Conservation (phyloP, 257 asterid genomes). For the Solanum megistacrolobum region DNA sequence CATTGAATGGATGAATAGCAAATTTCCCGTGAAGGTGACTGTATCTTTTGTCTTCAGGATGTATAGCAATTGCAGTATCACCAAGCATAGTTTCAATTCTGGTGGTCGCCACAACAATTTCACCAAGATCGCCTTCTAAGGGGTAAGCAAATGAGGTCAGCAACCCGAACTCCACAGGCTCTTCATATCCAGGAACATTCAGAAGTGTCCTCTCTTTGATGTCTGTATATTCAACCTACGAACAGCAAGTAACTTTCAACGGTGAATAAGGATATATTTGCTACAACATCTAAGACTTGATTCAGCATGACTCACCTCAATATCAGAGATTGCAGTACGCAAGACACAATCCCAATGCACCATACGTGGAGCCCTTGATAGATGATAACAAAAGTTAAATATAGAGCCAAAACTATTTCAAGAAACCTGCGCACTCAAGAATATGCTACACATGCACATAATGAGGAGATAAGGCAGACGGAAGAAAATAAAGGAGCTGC, state of each 20-base stretch:
- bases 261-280: neutral
- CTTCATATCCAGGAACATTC: constrained; percentile 65
- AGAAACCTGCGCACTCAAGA: neutral
- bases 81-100: constrained; percentile 96
- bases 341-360: constrained; percentile 94
- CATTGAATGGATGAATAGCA: constrained; percentile 83
- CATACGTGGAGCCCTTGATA: constrained; percentile 66
- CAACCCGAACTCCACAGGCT: constrained; percentile 88
- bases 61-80: constrained; percentile 92
- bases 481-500: neutral
- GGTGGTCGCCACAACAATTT: constrained; percentile 94
- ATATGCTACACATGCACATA: neutral
- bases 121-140: constrained; percentile 73
- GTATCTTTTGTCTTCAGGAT: constrained; percentile 82
- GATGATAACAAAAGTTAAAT: constrained; percentile 1
- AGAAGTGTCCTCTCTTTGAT: constrained; percentile 63
- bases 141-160: constrained; percentile 95
- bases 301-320: constrained; percentile 48
- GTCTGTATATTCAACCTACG: constrained; percentile 72
- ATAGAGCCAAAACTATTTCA: neutral
- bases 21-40: constrained; percentile 72
- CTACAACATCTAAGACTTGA: neutral
- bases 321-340: constrained; percentile 94
- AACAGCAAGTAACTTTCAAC: constrained; percentile 12
- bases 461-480: neutral